Conservation (phyloP, 306 rosid genomes). For the Castanea mollissima region DNA sequence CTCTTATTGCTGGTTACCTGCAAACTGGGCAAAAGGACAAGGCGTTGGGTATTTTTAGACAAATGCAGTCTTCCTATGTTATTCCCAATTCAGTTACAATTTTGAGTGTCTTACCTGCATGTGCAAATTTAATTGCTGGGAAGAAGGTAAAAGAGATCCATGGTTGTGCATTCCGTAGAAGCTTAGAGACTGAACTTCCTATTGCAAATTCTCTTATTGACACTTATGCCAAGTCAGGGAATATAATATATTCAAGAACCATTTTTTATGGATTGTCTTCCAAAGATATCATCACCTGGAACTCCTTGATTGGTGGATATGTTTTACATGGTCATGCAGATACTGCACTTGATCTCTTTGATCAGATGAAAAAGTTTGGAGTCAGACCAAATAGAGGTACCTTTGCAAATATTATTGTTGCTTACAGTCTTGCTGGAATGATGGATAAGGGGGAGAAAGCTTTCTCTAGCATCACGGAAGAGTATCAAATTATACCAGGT, state of each 20-base stretch:
- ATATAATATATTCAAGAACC: constrained; percentile 54
- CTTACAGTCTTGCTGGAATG: constrained; percentile 72
- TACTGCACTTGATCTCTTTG: constrained; percentile 57
- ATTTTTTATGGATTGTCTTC: constrained; percentile 63
- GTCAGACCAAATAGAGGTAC: constrained; percentile 76
- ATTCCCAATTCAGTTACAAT: constrained; percentile 71
- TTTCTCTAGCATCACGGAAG: constrained; percentile 57
- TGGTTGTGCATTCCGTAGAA: constrained; percentile 66
- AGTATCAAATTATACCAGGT: constrained; percentile 56
- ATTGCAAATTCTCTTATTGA: constrained; percentile 70
- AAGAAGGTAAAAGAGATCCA: constrained; percentile 82
- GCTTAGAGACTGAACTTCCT: constrained; percentile 52
- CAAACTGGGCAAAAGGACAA: constrained; percentile 69
- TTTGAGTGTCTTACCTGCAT: constrained; percentile 70
- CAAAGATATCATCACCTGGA: constrained; percentile 86
- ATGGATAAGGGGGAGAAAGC: constrained; percentile 61
- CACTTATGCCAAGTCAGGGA: constrained; percentile 84
- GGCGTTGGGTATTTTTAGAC: constrained; percentile 70
- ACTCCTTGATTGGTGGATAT: constrained; percentile 67
- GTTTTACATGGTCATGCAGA: constrained; percentile 68
- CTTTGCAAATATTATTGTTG: constrained; percentile 59
- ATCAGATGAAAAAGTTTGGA: constrained; percentile 64
- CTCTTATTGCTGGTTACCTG: constrained; percentile 75
- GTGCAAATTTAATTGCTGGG: constrained; percentile 62
- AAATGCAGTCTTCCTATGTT: constrained; percentile 61